Evolutionary conservation across 2,329 filamentous ascomycete genomes (phyloP), one percentile per base, ranked within the genome.

Genomic region (Paecilomyces dactylethromorphus): DNA sequence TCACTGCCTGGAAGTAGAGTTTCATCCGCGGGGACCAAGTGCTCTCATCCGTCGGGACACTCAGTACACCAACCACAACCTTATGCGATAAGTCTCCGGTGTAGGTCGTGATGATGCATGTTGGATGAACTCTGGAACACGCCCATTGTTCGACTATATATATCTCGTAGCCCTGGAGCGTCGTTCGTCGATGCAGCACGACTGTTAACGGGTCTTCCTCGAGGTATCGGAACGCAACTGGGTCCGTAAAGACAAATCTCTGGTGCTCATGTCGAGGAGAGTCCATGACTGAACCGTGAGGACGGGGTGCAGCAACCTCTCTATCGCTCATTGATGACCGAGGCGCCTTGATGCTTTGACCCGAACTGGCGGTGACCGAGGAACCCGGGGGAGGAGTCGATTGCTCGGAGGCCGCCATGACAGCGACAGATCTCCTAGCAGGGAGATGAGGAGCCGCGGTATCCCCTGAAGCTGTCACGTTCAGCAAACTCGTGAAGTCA

Each of bases 71-170:
- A 3, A 91, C 92, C 8, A 88, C 76, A n/a, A 96, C 86, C 0
- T 81, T 84, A 72, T 96, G 89, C 33, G 86, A 86, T 33, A 85
- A 81, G 67, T 97, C 92, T 57, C 93, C 94, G 0, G 93, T 97
- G 70, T 94, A 97, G 2, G 92, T 96, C 50, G 89, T 90, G 64
- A 97, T 95, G 55, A 96, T 85, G 63, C 96, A 90, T 15, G 93
- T 97, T 0, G 93, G 93, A 62, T 95, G 91, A 58, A 87, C 84
- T 56, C 94, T 86, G 12, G 93, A 97, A 74, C 92, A 97, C 5
- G 91, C 91, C 94, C 94, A 99, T 80, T 99, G 94, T 74, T 97
- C 94, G 64, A 97, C 91, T 15, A 97, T 78, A 74, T 97, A 97
- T 62, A 93, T 81, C 73, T 97, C 92, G 75, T 97, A 97, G 64